phyloP scores from a whole-genome alignment of 106 monocot genomes.

The Apostasia shenzhenica region DNA sequence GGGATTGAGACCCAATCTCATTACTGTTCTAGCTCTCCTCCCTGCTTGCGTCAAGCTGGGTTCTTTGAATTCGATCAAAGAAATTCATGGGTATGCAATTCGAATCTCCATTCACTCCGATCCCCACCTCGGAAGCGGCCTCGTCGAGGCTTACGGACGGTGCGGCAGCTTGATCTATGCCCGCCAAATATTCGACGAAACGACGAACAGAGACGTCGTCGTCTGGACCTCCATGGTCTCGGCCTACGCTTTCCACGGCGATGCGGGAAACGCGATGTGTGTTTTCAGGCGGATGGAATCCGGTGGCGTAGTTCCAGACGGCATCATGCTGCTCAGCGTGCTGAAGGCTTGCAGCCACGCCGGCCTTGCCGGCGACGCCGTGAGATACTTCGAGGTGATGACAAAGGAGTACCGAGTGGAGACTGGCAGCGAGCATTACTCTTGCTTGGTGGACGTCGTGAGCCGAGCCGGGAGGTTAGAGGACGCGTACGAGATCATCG shows the following conservation, averaged over 20 bases:
- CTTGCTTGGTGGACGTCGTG: constrained; percentile 80
- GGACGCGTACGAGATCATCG: constrained; percentile 47
- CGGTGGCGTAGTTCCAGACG: constrained; percentile 37
- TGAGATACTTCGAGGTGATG: constrained; percentile 46
- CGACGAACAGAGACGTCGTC: constrained; percentile 55
- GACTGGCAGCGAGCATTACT: constrained; percentile 51
- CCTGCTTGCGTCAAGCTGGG: constrained; percentile 29
- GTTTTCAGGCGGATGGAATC: constrained; percentile 39
- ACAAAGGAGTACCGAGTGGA: constrained; percentile 24
- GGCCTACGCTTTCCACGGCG: constrained; percentile 57
- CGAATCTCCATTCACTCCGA: constrained; percentile 14
- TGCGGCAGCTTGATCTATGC: constrained; percentile 43
- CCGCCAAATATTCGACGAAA: constrained; percentile 26
- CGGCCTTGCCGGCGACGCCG: constrained; percentile 52
- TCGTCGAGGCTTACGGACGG: constrained; percentile 69
- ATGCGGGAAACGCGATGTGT: constrained; percentile 31
- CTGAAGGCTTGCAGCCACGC: constrained; percentile 79
- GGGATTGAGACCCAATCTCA: constrained; percentile 36
- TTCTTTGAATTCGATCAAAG: constrained; percentile 34
- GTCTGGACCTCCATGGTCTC: constrained; percentile 74
- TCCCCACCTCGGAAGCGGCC: constrained; percentile 38
- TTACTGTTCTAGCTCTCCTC: constrained; percentile 57
- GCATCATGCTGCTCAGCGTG: constrained; percentile 52
- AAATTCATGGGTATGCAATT: constrained; percentile 53
- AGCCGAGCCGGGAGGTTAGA: constrained; percentile 59